A percentile compares a stretch with the other conserved stretches of the same genome.
Evolutionary conservation across 225 moss, liverwort and hornwort species (phyloP).

Genomic region (Pleurozium schreberi): DNA sequence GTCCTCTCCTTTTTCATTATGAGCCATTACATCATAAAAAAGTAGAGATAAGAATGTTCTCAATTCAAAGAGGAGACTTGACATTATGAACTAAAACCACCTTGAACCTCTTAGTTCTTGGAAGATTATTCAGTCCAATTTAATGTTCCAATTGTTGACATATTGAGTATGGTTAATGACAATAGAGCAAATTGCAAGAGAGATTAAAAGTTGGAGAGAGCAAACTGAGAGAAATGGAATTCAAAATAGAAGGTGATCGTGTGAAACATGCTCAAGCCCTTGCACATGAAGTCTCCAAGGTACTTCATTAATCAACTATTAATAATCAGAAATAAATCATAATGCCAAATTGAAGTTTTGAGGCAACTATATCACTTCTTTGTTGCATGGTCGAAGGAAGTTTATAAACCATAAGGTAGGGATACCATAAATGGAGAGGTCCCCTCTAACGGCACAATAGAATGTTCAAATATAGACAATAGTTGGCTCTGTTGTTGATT

Average conservation of each 20-base stretch:
- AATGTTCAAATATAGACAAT: no score
- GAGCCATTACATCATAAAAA: neutral
- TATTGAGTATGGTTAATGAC: neutral
- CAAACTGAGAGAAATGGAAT: constrained; percentile 23
- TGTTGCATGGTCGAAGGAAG: neutral
- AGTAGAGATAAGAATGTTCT: neutral
- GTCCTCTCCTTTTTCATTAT: neutral
- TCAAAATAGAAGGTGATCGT: constrained; percentile 3
- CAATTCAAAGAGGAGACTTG: neutral
- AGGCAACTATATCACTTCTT: neutral
- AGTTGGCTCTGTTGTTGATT: no score
- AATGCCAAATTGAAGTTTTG: neutral
- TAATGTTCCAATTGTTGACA: neutral
- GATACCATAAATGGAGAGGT: no score
- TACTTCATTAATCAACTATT: neutral
- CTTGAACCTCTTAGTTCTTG: neutral
- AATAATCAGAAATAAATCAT: neutral
- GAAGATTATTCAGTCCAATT: neutral
- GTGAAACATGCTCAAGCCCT: constrained; percentile 28
- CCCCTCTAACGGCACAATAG: no score
- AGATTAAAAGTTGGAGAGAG: neutral
- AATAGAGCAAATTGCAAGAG: constrained; percentile 19
- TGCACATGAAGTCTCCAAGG: constrained; percentile 16
- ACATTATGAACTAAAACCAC: neutral
- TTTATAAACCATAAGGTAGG: no score